These are phyloP conservation scores for Inosperma sp. DNA, from an alignment of 768 basidiomycete genomes.

Conservation along the genomic window DNA sequence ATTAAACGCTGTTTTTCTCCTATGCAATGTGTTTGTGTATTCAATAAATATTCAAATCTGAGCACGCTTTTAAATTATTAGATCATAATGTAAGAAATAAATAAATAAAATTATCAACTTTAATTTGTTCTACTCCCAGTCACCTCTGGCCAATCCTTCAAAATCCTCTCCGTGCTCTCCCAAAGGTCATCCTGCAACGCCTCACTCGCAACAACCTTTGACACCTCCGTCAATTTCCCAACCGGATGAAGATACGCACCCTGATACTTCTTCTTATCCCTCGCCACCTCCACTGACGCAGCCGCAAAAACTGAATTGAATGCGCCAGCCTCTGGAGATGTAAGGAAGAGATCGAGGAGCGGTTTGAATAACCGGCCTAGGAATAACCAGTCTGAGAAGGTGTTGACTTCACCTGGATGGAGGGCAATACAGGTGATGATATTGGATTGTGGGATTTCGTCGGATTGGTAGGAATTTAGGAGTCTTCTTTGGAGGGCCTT, in stretches of 20 bases:
- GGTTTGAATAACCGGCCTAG: constrained; percentile 15
- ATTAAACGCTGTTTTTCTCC: too few species aligned
- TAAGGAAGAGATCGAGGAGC: constrained; percentile 21
- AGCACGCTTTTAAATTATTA: too few species aligned
- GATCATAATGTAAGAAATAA: too few species aligned
- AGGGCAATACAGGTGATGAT: constrained; percentile 31
- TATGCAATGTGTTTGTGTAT: too few species aligned
- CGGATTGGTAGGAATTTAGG: background rate
- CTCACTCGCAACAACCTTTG: constrained; percentile 31
- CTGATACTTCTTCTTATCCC: constrained; percentile 32
- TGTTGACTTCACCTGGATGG: constrained; percentile 36
- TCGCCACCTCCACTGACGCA: constrained; percentile 31
- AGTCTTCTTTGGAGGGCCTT: constrained; percentile 45
- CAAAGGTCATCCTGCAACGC: constrained; percentile 37
- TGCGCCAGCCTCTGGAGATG: constrained; percentile 31
- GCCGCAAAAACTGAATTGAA: constrained; percentile 37
- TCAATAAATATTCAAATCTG: too few species aligned
- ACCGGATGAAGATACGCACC: constrained; percentile 37
- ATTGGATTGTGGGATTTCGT: constrained; percentile 13
- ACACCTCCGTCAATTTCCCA: constrained; percentile 26
- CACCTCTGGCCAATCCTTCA: constrained; percentile 6
- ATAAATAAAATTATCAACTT: too few species aligned
- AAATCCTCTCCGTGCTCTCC: constrained; percentile 29
- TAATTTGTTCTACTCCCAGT: too few species aligned
- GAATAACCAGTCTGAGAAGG: constrained; percentile 19